Evolutionary conservation across 2,329 filamentous ascomycete genomes (phyloP).

Genomic region (Epicoccum sorghinum): DNA sequence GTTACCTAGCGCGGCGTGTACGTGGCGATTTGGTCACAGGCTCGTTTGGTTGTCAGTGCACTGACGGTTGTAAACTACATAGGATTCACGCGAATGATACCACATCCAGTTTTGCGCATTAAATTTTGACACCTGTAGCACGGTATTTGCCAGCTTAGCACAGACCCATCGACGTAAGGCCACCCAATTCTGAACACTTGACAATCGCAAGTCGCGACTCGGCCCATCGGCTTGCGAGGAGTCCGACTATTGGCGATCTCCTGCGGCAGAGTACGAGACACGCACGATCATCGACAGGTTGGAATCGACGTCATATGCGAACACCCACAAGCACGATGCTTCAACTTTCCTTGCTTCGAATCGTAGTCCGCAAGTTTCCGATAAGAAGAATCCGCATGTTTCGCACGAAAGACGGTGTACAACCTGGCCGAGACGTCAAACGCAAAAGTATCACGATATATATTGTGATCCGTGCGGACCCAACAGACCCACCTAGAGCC

Average conservation of each 20-base stretch:
- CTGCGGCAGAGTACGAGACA: neutral
- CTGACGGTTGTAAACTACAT: neutral
- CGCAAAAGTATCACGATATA: conserved; percentile 5
- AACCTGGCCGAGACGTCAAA: neutral
- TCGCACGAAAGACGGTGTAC: conserved; percentile 13
- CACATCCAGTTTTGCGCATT: neutral
- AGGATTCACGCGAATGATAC: conserved; percentile 12
- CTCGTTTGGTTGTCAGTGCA: neutral
- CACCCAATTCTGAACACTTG: neutral
- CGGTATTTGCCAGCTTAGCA: no score
- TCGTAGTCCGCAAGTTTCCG: conserved; percentile 4
- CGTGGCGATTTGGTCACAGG: conserved; percentile 1
- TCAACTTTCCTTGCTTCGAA: conserved; percentile 3
- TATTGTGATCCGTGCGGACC: conserved; percentile 9
- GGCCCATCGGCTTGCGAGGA: no score
- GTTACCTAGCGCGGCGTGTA: neutral
- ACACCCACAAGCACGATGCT: neutral
- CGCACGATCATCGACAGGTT: neutral
- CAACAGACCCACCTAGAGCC: conserved; percentile 15
- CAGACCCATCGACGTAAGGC: neutral
- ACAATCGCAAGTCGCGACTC: neutral
- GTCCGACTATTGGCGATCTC: no score
- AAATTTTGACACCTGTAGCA: neutral
- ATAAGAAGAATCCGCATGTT: neutral
- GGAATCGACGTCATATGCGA: neutral